phyloP scores from a whole-genome alignment of 2,329 filamentous ascomycete genomes.

The Rhexocercosporidium sp. region DNA sequence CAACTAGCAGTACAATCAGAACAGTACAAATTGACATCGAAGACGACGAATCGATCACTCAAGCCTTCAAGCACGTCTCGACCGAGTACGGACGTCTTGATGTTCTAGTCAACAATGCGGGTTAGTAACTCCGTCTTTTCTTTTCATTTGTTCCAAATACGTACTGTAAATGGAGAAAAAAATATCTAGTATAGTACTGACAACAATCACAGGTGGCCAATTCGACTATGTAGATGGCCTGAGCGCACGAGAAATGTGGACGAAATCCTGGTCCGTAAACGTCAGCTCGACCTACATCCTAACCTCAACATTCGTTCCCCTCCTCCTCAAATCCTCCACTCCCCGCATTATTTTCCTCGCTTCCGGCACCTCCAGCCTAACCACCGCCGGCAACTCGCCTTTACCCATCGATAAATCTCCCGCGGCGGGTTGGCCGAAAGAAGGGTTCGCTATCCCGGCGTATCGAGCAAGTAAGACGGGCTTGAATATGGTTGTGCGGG shows the following conservation, averaged over 20 bases:
- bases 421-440: slow-evolving; percentile 50
- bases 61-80: slow-evolving; percentile 30
- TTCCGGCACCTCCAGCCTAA: slow-evolving; percentile 47
- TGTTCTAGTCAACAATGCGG: slow-evolving; percentile 34
- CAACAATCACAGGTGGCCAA: slow-evolving; percentile 27
- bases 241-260: slow-evolving; percentile 37
- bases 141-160: no score
- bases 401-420: slow-evolving; percentile 26
- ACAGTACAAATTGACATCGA: slow-evolving; percentile 31
- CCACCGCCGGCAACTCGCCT: slow-evolving; percentile 36
- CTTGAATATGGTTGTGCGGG: slow-evolving; percentile 55
- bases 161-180: no score
- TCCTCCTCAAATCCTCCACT: slow-evolving; percentile 48
- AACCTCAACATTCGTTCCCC: slow-evolving; percentile 42
- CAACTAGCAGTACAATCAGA: slow-evolving; percentile 36
- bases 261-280: slow-evolving; percentile 41
- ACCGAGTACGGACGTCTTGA: slow-evolving; percentile 28
- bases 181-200: no score
- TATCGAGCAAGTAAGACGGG: slow-evolving; percentile 52
- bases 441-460: slow-evolving; percentile 34
- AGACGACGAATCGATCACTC: slow-evolving; percentile 33
- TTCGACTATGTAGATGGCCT: slow-evolving; percentile 17
- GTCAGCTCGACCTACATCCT: slow-evolving; percentile 40
- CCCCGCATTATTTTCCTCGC: slow-evolving; percentile 53
- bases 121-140: slow-evolving; percentile 16